Conservation (phyloP, 176 grass and related monocot species). For the Elymus sibiricus region DNA sequence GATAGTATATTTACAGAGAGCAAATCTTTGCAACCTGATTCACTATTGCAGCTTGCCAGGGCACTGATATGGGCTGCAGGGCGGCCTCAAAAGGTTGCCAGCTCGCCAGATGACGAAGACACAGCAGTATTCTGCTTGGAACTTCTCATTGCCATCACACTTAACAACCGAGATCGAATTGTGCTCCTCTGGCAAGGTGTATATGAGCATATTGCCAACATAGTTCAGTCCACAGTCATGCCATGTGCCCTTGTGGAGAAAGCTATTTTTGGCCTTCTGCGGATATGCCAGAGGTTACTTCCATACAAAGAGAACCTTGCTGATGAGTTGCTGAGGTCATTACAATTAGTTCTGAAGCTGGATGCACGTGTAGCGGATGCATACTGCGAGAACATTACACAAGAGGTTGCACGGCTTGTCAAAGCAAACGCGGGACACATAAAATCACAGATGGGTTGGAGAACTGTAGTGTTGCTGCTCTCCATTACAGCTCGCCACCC, state of each 20-base stretch:
- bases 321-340: slow-evolving; percentile 81
- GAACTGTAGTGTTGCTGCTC: slow-evolving; percentile 74
- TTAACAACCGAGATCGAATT: slow-evolving; percentile 93
- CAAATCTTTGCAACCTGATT: slow-evolving; percentile 91
- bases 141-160: slow-evolving; percentile 87
- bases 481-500: slow-evolving; percentile 95
- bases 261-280: slow-evolving; percentile 94
- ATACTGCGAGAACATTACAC: slow-evolving; percentile 91
- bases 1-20: slow-evolving; percentile 95
- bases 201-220: slow-evolving; percentile 94
- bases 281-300: slow-evolving; percentile 93
- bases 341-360: slow-evolving; percentile 92
- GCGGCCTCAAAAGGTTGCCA: slow-evolving; percentile 75
- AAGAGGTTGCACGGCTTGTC: slow-evolving; percentile 81
- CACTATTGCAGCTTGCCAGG: slow-evolving; percentile 83
- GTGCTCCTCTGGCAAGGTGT: slow-evolving; percentile 94
- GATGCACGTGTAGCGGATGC: slow-evolving; percentile 96
- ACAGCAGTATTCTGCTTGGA: slow-evolving; percentile 98
- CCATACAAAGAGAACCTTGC: slow-evolving; percentile 97
- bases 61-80: slow-evolving; percentile 94
- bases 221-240: slow-evolving; percentile 91
- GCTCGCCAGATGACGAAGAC: slow-evolving; percentile 88
- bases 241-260: slow-evolving; percentile 94
- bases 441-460: slow-evolving; percentile 92
- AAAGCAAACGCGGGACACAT: slow-evolving; percentile 85